Evolutionary conservation across 306 rosid species (phyloP), one percentile per base, ranked within the genome.

Genomic region (Medicago truncatula): DNA sequence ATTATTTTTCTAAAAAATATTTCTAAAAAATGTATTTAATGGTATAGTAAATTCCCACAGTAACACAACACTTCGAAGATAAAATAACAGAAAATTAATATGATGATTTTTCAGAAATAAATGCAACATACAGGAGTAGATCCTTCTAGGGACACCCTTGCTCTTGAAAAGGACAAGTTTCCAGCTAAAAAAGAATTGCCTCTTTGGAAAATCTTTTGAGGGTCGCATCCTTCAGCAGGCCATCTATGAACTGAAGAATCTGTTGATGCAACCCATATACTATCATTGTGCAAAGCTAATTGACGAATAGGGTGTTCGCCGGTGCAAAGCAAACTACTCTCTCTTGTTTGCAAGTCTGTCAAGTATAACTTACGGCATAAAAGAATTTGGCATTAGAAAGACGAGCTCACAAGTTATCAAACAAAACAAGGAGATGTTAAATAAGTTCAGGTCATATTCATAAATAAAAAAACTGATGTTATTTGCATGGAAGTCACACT

Each of bases 331-430:
- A 95, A 79, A 77, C 92, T 88, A 86, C 99, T 95, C 77, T 95
- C 99, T 85, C 97, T 96, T 10, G 99, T 96, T 67, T 87, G 91
- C 98, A 96, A 85, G 83, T 96, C 99, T 82, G 99, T 96, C 92
- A 96, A 78, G 89, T 92, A 96, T 84, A 96, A 76, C 99, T 96
- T 85, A 66, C 43, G 71, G 83, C 49, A 88, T 49, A 85, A 86
- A 80, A 86, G 84, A 86, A 85, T 72, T 66, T 15, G 60, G 82
- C 77, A 84, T 88, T 77, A 91, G 83, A 73, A 79, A 76, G 53
- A 70, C 52, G 43, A 63, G 73, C 75, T 65, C 17, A 54, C 43
- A 78, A 76, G 64, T 23, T 58, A 73, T 75, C 58, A 67, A 79
- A 77, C 58, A 69, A 44, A 57, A 74, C 52, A 70, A 25, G 18